Conservation (phyloP, 2,329 filamentous ascomycete species). For the Diaporthe nobilis region DNA sequence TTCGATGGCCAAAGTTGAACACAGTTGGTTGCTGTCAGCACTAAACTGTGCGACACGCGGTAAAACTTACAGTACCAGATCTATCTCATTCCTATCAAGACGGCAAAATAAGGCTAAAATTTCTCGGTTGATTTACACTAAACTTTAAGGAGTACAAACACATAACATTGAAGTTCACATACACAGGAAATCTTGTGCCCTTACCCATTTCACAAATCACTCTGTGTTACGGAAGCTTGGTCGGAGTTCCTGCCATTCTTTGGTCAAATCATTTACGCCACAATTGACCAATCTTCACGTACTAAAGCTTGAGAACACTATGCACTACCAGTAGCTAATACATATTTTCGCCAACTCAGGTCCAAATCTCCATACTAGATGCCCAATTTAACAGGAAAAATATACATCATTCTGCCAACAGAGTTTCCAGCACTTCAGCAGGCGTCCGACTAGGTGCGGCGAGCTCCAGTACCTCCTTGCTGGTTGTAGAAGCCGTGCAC, state of each 20-base stretch:
- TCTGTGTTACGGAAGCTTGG: too few relatives aligned
- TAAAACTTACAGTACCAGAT: not conserved
- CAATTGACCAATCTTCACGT: too few relatives aligned
- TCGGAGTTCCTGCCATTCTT: too few relatives aligned
- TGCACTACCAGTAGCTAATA: too few relatives aligned
- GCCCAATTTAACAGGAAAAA: too few relatives aligned
- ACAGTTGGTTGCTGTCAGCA: not conserved
- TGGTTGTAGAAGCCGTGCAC: not conserved
- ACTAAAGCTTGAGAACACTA: too few relatives aligned
- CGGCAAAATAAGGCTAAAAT: not conserved
- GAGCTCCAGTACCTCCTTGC: slow-evolving; percentile 5
- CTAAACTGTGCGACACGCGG: not conserved
- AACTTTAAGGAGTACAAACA: not conserved
- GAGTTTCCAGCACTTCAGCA: not conserved
- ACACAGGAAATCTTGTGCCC: too few relatives aligned
- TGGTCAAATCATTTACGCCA: too few relatives aligned
- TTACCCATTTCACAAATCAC: too few relatives aligned
- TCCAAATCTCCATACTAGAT: too few relatives aligned
- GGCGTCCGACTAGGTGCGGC: slow-evolving; percentile 8
- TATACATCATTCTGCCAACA: not conserved
- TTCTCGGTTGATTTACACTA: not conserved
- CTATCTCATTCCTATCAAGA: not conserved
- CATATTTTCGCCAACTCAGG: too few relatives aligned
- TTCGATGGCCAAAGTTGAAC: not conserved
- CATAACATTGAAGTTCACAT: not conserved